Evolutionary conservation across 2,329 filamentous ascomycete genomes (phyloP).

Genomic region (Phoma sp.): DNA sequence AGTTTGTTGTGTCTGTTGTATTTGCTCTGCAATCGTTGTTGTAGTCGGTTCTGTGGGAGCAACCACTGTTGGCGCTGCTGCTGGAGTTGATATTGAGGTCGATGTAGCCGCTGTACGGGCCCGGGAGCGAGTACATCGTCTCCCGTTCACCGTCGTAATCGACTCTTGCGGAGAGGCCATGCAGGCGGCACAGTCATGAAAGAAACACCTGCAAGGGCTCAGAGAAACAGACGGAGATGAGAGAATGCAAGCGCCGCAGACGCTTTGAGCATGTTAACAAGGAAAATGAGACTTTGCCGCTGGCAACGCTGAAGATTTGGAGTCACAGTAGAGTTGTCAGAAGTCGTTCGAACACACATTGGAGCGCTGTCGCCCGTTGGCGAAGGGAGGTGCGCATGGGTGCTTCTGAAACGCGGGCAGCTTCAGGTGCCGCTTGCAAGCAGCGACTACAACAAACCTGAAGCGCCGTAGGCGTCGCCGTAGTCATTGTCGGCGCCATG

Average conservation of each 20-base stretch:
- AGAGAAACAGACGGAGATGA: slow-evolving; percentile 39
- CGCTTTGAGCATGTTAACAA: slow-evolving; percentile 48
- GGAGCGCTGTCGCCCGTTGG: slow-evolving; percentile 46
- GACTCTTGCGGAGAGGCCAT: slow-evolving; percentile 50
- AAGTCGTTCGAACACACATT: slow-evolving; percentile 34
- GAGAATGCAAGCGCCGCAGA: slow-evolving; percentile 40
- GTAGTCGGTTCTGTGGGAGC: slow-evolving; percentile 31
- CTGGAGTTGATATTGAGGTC: slow-evolving; percentile 20
- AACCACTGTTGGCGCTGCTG: slow-evolving; percentile 23
- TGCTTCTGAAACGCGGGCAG: slow-evolving; percentile 45
- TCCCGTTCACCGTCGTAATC: slow-evolving; percentile 49
- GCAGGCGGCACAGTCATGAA: slow-evolving; percentile 44
- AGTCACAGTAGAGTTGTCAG: slow-evolving; percentile 35
- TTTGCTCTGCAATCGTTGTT: slow-evolving; percentile 29
- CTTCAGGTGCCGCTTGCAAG: slow-evolving; percentile 47
- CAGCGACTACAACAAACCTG: slow-evolving; percentile 47
- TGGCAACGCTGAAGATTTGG: slow-evolving; percentile 31
- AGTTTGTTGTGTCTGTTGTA: slow-evolving; percentile 33
- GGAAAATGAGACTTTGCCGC: slow-evolving; percentile 36
- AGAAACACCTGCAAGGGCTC: slow-evolving; percentile 38
- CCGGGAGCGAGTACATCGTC: slow-evolving; percentile 49
- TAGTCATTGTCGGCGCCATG: slow-evolving; percentile 29
- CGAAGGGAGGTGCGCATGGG: slow-evolving; percentile 43
- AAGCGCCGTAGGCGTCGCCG: slow-evolving; percentile 47
- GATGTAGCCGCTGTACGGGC: slow-evolving; percentile 42